A percentile compares a stretch with the other conserved stretches of the same genome.
phyloP scores from a whole-genome alignment of 352 stramenopile genomes.

The Phytopythium montanum region DNA sequence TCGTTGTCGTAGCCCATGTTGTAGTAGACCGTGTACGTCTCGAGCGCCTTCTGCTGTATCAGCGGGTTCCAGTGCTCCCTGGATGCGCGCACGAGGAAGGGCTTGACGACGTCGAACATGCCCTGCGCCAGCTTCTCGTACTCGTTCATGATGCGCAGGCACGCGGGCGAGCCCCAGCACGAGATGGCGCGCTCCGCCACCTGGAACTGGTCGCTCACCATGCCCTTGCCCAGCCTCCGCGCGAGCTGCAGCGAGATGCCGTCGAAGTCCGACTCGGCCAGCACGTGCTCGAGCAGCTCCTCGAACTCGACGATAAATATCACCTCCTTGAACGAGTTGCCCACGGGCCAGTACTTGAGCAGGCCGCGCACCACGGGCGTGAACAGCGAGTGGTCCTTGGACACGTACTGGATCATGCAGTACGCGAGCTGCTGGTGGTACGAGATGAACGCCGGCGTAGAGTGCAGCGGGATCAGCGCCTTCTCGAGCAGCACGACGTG shows the following conservation, averaged over 20 bases:
- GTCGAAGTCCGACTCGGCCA: conserved; percentile 76
- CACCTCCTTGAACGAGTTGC: conserved; percentile 87
- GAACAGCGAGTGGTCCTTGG: conserved; percentile 86
- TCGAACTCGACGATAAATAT: conserved; percentile 89
- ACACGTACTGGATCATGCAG: conserved; percentile 90
- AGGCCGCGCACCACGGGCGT: conserved; percentile 74
- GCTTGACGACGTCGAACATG: conserved; percentile 85
- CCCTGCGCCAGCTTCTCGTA: conserved; percentile 83
- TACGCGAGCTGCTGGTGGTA: conserved; percentile 89
- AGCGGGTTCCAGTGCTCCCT: conserved; percentile 76
- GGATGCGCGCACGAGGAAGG: conserved; percentile 48
- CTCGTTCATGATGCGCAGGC: conserved; percentile 87
- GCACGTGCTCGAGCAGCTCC: conserved; percentile 85
- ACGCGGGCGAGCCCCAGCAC: conserved; percentile 76
- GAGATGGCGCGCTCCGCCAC: conserved; percentile 81
- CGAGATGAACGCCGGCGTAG: conserved; percentile 79
- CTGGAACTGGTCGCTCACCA: conserved; percentile 84
- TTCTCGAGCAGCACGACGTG: conserved; percentile 84
- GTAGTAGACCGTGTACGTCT: conserved; percentile 88
- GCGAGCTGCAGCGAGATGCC: conserved; percentile 53
- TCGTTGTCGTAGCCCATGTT: conserved; percentile 89
- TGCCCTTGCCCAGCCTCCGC: conserved; percentile 62
- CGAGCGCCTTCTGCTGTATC: conserved; percentile 82
- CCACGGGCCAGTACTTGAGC: conserved; percentile 84
- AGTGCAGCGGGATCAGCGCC: conserved; percentile 83